A percentile compares a stretch with the other conserved stretches of the same genome.
These are phyloP conservation scores for Fusarium longipes DNA, from an alignment of 2,329 filamentous ascomycete genomes.

Conservation along the genomic window DNA sequence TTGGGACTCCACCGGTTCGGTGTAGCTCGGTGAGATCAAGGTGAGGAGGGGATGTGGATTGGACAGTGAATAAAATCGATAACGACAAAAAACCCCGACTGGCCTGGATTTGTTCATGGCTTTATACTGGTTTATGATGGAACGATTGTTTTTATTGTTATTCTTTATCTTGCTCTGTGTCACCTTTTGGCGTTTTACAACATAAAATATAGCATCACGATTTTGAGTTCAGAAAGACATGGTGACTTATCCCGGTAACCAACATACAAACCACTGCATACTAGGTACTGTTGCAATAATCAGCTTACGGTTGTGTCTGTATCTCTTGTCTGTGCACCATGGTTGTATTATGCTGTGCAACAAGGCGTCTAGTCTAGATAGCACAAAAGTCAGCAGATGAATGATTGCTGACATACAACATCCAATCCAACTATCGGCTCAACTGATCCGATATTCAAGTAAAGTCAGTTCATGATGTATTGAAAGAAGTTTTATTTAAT, in stretches of 20 bases:
- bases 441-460: constrained; percentile 35
- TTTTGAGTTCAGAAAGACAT: not conserved
- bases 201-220: not conserved
- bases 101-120: not conserved
- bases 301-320: constrained; percentile 23
- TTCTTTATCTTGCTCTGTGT: not conserved
- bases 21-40: constrained; percentile 35
- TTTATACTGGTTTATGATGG: not conserved
- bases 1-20: constrained; percentile 31
- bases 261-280: not conserved
- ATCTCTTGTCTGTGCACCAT: not conserved
- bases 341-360: not conserved
- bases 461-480: constrained; percentile 29
- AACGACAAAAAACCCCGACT: constrained; percentile 5
- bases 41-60: not conserved
- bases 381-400: constrained; percentile 19
- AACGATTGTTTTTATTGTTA: not conserved
- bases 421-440: constrained; percentile 6
- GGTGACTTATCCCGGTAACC: constrained; percentile 1
- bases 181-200: not conserved
- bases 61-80: constrained; percentile 7
- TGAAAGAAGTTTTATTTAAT: not conserved
- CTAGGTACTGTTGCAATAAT: not conserved
- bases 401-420: constrained; percentile 16
- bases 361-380: constrained; percentile 23